Conservation (phyloP, 73 alveolate species). For the Tetrahymena malaccensis region DNA sequence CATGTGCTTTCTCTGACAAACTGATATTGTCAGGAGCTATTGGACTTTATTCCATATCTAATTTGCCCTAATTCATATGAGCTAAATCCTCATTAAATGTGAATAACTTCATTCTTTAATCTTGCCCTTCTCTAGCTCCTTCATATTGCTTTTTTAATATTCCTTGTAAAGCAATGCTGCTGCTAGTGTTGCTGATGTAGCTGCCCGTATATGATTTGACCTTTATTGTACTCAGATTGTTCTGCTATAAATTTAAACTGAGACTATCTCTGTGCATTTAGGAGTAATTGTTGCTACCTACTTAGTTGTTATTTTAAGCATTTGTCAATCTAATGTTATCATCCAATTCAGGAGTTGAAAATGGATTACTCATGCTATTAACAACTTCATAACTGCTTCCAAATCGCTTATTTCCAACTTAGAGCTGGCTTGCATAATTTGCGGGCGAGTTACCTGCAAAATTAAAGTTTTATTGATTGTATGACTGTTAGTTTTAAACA, state of each 20-base stretch:
- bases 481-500: background rate
- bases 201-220: background rate
- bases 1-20: background rate
- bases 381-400: background rate
- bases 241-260: background rate
- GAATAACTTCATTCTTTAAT: background rate
- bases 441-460: background rate
- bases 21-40: background rate
- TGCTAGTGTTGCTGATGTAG: background rate
- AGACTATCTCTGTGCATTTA: background rate
- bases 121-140: background rate
- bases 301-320: background rate
- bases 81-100: background rate
- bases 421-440: background rate
- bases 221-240: background rate
- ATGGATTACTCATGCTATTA: background rate
- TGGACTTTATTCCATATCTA: background rate
- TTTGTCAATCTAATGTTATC: background rate
- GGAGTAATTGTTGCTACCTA: background rate
- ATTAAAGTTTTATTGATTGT: background rate
- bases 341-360: background rate
- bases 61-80: background rate
- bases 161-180: background rate
- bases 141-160: background rate
- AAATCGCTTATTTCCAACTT: background rate